Conservation (phyloP, 768 basidiomycete species). For the Rhodotorula toruloides region DNA sequence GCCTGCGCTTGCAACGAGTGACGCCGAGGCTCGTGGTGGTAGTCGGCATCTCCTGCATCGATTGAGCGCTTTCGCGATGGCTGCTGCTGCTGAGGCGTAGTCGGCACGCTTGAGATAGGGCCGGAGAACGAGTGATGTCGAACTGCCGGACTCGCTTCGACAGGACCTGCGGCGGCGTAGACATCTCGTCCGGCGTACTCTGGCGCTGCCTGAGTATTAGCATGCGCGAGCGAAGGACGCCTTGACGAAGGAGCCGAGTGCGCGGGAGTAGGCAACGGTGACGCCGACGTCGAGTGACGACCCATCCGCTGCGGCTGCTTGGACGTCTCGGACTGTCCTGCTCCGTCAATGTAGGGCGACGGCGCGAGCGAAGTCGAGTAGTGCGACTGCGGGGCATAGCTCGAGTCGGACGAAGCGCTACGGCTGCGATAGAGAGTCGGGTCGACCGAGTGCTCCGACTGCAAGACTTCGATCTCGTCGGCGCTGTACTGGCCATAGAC, state of each 20-base stretch:
- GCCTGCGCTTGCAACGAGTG: neutral
- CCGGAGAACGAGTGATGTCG: conserved; percentile 9
- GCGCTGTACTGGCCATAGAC: too few relatives aligned
- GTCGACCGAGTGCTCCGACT: too few relatives aligned
- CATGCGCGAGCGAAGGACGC: conserved; percentile 3
- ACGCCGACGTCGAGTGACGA: neutral
- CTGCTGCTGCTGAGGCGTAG: neutral
- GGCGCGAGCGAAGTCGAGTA: too few relatives aligned
- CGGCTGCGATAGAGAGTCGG: too few relatives aligned
- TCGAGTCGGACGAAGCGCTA: too few relatives aligned
- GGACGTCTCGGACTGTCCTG: too few relatives aligned
- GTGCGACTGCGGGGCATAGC: too few relatives aligned
- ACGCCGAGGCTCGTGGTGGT: neutral
- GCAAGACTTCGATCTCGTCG: too few relatives aligned
- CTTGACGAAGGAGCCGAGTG: neutral
- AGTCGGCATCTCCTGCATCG: neutral
- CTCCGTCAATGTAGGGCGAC: too few relatives aligned
- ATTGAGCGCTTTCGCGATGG: too few relatives aligned
- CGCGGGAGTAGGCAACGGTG: neutral
- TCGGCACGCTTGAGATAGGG: neutral
- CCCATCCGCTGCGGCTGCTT: too few relatives aligned
- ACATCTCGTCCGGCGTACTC: neutral
- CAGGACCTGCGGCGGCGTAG: too few relatives aligned
- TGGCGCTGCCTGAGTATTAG: neutral
- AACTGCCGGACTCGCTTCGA: neutral